Base-by-base conservation (phyloP, 331 rosid genomes). In the Saraca asoca region DNA sequence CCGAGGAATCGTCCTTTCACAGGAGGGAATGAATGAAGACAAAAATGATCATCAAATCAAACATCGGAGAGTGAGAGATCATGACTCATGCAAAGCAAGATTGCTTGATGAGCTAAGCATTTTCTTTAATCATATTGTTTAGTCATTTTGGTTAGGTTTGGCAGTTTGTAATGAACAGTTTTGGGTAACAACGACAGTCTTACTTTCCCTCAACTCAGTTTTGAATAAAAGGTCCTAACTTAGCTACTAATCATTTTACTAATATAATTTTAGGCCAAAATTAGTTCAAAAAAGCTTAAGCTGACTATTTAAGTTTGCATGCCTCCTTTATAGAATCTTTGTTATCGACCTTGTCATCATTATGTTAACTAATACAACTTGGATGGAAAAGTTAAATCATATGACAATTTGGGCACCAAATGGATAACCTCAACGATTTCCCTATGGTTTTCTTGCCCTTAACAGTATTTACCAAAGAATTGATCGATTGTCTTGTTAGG, bases 21-120 rank as follows among this genome's bases (percentile, higher is more conserved):
- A 7, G 10, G 10, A 56, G 49, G 38, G 58, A 62, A 12, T 54
- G n/a, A n/a, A 53, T 59, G 62, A 12, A 38, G 12, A 41, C 72
- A n/a, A 73, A 34, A 41, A 7, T 50, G 18, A 20, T 50, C 4
- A 20, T n/a, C 6, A 9, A 50, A 39, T 51, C 42, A 41, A 38
- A 38, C 10, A n/a, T n/a, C n/a, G n/a, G n/a, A n/a, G n/a, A n/a
- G n/a, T n/a, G n/a, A n/a, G 13, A 31, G 57, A 39, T 13, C 18
- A 46, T 59, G 44, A 7, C 68, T 14, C 56, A 18, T 29, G 31
- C 29, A 12, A 5, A 34, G n/a, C 51, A 37, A 9, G 24, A 59
- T 59, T 38, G 46, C 24, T 46, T 29, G 44, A 33, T 46, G 33
- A 63, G 56, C 56, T 29, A 14, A 63, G 56, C 69, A 63, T 29